A percentile compares a stretch with the other conserved stretches of the same genome.
phyloP scores from a whole-genome alignment of 371 early-diverging fungal species.

The Funneliformis caledonium region DNA sequence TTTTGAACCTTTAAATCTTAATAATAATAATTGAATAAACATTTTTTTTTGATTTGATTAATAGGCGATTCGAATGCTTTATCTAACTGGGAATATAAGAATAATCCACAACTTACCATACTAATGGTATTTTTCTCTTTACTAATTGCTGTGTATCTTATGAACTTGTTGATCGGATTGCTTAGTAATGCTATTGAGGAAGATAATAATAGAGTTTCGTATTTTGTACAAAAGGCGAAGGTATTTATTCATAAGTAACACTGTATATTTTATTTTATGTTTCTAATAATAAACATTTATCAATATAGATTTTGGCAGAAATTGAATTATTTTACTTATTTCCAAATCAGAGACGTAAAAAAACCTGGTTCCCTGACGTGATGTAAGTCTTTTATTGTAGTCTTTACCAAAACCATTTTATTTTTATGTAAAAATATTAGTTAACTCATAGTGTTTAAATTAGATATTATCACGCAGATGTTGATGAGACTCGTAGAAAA shows the following conservation, averaged over 20 bases:
- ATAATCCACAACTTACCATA: not conserved
- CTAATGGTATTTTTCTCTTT: not conserved
- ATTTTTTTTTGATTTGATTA: not conserved
- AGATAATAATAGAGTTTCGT: not conserved
- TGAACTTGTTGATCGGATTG: slow-evolving; percentile 21
- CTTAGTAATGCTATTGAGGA: not conserved
- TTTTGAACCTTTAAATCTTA: too few species aligned
- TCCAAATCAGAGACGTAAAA: not conserved
- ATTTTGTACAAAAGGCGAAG: not conserved
- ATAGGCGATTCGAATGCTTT: not conserved
- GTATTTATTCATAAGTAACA: not conserved
- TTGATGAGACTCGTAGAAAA: not conserved
- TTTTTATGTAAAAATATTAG: too few species aligned
- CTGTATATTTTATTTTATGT: not conserved
- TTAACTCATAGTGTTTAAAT: not conserved
- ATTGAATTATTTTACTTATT: too few species aligned
- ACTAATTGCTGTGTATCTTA: not conserved
- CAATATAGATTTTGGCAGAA: not conserved
- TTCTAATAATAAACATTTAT: not conserved
- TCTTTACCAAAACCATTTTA: too few species aligned
- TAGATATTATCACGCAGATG: not conserved
- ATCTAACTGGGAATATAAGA: not conserved
- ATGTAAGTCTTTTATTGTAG: not conserved
- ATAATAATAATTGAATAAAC: too few species aligned
- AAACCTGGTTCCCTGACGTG: slow-evolving; percentile 2